phyloP scores from a whole-genome alignment of 108 stramenopile genomes.

The Chaetoceros tenuissimus region DNA sequence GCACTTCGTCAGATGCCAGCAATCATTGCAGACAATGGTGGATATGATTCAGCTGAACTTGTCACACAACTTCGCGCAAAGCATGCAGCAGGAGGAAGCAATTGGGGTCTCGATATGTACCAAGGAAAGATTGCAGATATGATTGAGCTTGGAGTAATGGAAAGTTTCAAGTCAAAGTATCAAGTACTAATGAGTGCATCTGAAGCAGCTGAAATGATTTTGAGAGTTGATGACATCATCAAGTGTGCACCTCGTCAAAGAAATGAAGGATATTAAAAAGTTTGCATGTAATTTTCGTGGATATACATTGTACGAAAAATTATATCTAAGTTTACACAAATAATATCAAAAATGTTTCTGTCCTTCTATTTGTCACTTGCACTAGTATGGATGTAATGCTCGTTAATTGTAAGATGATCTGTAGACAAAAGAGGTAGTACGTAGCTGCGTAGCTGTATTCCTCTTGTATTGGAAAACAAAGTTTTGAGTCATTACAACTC shows the following conservation, averaged over 20 bases:
- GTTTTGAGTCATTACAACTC: no score
- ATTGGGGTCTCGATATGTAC: conserved; percentile 92
- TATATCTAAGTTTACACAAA: no score
- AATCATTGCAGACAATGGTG: conserved; percentile 99
- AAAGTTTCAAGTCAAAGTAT: conserved; percentile 92
- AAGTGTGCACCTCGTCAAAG: conserved; percentile 93
- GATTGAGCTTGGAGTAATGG: conserved; percentile 92
- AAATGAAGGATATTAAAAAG: conserved; percentile 39
- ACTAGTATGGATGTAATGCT: no score
- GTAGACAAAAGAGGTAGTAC: no score
- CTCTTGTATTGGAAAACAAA: no score
- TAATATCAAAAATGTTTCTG: no score
- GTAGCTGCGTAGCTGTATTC: no score
- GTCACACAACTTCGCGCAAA: conserved; percentile 93
- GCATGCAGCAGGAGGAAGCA: conserved; percentile 76
- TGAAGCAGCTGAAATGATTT: conserved; percentile 99
- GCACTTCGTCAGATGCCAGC: conserved; percentile 93
- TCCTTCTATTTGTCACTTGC: no score
- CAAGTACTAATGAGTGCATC: conserved; percentile 93
- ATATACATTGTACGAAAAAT: no score
- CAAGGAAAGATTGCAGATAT: conserved; percentile 92
- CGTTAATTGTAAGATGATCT: no score
- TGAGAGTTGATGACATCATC: conserved; percentile 99
- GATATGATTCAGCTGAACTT: conserved; percentile 95
- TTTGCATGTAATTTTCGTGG: not conserved